A percentile compares a stretch with the other conserved stretches of the same genome.
phyloP scores from a whole-genome alignment of 1,139 yeast genomes.

The Geotrichum histeridarum region DNA sequence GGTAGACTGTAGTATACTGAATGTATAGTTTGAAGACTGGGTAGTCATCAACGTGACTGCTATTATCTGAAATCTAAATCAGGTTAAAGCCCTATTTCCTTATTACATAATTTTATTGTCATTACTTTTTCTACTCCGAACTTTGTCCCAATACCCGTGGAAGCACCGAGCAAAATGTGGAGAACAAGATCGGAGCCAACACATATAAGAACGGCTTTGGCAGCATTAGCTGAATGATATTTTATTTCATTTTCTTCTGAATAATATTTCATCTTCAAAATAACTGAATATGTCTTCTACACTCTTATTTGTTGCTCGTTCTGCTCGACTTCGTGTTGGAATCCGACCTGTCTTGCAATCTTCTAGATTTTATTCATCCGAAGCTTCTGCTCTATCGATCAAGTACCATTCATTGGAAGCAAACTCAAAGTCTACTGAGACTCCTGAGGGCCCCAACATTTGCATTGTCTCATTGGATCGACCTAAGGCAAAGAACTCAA shows the following conservation, averaged over 20 bases:
- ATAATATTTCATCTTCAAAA: too few species aligned
- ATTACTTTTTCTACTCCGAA: too few species aligned
- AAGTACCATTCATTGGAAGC: conserved; percentile 12
- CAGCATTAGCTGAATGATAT: background rate
- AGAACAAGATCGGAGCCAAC: background rate
- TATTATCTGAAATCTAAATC: too few species aligned
- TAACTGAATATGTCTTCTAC: background rate
- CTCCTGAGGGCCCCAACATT: conserved; percentile 22
- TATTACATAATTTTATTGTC: too few species aligned
- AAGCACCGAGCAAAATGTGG: conserved; percentile 2
- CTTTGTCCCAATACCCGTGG: background rate
- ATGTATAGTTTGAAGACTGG: too few species aligned
- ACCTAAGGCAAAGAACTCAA: conserved; percentile 35
- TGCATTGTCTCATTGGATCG: conserved; percentile 32
- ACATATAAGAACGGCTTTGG: background rate
- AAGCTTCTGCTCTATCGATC: conserved; percentile 4
- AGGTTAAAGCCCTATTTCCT: too few species aligned
- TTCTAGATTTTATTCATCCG: conserved; percentile 6
- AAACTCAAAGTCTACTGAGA: background rate
- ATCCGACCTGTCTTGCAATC: background rate
- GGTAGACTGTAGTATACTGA: too few species aligned
- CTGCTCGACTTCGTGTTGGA: background rate
- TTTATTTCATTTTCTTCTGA: too few species aligned
- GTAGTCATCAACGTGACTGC: too few species aligned
- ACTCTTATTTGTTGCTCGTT: background rate